These are phyloP conservation scores for Candida andamanensis DNA, from an alignment of 805 yeast species.

Conservation along the genomic window DNA sequence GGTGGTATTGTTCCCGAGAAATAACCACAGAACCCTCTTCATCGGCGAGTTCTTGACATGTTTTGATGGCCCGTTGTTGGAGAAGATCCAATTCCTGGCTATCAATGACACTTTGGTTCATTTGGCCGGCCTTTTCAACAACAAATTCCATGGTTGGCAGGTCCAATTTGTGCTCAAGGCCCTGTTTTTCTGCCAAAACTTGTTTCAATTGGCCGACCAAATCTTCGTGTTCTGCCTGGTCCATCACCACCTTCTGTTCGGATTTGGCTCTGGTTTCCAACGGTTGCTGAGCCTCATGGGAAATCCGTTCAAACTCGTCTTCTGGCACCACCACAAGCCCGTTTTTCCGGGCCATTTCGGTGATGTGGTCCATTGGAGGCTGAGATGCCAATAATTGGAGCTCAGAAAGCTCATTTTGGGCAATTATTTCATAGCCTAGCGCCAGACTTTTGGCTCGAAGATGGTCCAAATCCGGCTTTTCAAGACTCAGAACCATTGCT, in stretches of 20 bases:
- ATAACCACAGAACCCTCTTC: constrained; percentile 3
- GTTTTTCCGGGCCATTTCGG: constrained; percentile 13
- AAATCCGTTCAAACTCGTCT: background rate
- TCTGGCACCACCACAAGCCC: constrained; percentile 9
- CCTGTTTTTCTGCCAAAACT: constrained; percentile 3
- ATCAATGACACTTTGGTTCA: constrained; percentile 8
- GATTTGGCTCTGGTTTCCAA: background rate
- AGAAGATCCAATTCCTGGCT: background rate
- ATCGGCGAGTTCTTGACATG: too few species aligned
- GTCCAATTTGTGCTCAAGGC: too few species aligned
- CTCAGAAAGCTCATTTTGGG: constrained; percentile 6
- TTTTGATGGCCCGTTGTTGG: too few species aligned
- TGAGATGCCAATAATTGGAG: constrained; percentile 11
- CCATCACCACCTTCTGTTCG: constrained; percentile 6
- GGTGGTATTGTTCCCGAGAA: constrained; percentile 1
- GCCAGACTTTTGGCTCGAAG: constrained; percentile 13
- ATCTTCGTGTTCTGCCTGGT: constrained; percentile 9
- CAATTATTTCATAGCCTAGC: constrained; percentile 13
- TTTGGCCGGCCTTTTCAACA: constrained; percentile 16
- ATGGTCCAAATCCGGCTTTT: constrained; percentile 16
- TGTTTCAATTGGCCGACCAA: constrained; percentile 7
- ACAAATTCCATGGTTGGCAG: constrained; percentile 21
- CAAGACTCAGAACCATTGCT: constrained; percentile 6
- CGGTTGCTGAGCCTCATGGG: background rate
- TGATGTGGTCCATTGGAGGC: constrained; percentile 20